A percentile compares a stretch with the other conserved stretches of the same genome.
phyloP scores from a whole-genome alignment of 2,329 filamentous ascomycete species.

The Amesomyces nigricolor region DNA sequence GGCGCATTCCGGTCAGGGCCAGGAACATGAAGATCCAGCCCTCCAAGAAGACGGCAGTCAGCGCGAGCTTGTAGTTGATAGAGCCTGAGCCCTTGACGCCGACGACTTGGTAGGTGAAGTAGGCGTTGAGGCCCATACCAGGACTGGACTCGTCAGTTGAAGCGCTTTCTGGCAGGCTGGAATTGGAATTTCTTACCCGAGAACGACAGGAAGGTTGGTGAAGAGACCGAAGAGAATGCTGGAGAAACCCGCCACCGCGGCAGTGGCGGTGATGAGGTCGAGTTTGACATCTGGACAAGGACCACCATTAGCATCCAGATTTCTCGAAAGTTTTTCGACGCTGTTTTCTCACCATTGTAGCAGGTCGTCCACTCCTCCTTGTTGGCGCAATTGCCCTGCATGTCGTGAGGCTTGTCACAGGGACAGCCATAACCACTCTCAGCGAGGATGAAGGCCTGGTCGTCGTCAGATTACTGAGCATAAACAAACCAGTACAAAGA shows the following conservation, averaged over 20 bases:
- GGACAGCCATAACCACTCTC: constrained; percentile 73
- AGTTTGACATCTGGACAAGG: constrained; percentile 53
- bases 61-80: constrained; percentile 53
- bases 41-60: constrained; percentile 60
- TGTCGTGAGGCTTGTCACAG: constrained; percentile 45
- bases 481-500: neutral
- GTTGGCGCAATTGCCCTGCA: constrained; percentile 43
- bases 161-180: no score
- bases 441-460: constrained; percentile 63
- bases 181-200: constrained; percentile 53
- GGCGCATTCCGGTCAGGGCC: constrained; percentile 62
- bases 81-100: constrained; percentile 52
- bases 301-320: constrained; percentile 3
- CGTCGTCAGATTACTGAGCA: constrained; percentile 12
- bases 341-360: constrained; percentile 38
- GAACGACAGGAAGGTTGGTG: constrained; percentile 72
- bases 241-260: constrained; percentile 69
- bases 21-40: constrained; percentile 60
- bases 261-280: constrained; percentile 76
- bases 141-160: constrained; percentile 39
- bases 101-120: constrained; percentile 63
- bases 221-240: constrained; percentile 73
- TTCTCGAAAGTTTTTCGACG: neutral
- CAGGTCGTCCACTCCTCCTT: constrained; percentile 41
- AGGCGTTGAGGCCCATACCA: constrained; percentile 63